Percentiles rank a stretch among this genome's conserved stretches.
phyloP scores from a whole-genome alignment of 1,284 basidiomycete species.

The Papiliotrema laurentii region DNA sequence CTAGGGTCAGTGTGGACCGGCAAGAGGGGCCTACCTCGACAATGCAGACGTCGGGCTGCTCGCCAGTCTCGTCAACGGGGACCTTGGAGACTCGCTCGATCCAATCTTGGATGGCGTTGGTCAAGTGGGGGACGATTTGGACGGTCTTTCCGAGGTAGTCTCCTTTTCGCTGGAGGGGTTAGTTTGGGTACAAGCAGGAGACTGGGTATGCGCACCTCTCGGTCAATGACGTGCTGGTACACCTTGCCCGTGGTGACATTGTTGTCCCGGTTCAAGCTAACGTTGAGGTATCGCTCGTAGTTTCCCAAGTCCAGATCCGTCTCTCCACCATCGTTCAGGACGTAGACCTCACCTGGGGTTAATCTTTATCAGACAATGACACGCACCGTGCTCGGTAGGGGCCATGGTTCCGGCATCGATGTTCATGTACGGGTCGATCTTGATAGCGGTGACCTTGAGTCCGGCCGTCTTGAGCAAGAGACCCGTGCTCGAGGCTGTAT shows the following conservation, averaged over 20 bases:
- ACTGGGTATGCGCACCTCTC: slow-evolving; percentile 64
- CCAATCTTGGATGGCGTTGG: slow-evolving; percentile 98
- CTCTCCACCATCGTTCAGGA: slow-evolving; percentile 97
- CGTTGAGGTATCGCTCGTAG: slow-evolving; percentile 95
- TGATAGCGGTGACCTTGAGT: slow-evolving; percentile 96
- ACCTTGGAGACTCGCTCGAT: slow-evolving; percentile 90
- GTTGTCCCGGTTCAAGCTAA: slow-evolving; percentile 90
- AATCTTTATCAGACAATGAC: slow-evolving; percentile 1
- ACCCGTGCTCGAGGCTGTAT: slow-evolving; percentile 88
- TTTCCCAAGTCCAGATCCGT: slow-evolving; percentile 97
- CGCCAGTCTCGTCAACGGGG: slow-evolving; percentile 89
- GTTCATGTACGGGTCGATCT: slow-evolving; percentile 99
- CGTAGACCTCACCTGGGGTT: slow-evolving; percentile 85
- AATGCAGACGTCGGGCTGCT: slow-evolving; percentile 94
- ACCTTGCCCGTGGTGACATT: slow-evolving; percentile 99
- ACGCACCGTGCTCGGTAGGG: slow-evolving; percentile 91
- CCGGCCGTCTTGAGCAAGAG: slow-evolving; percentile 92
- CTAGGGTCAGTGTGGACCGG: slow-evolving; percentile 47
- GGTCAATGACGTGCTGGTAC: slow-evolving; percentile 94
- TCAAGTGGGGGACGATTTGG: slow-evolving; percentile 94
- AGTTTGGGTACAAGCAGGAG: neutral
- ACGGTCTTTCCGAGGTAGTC: slow-evolving; percentile 99
- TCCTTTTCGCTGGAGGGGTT: slow-evolving; percentile 69
- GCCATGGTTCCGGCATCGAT: slow-evolving; percentile 99
- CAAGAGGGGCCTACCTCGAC: slow-evolving; percentile 64